Percentiles rank a stretch among this genome's conserved stretches.
These are phyloP conservation scores for Ceratobasidium sp. DNA, from an alignment of 1,284 basidiomycete genomes.

Conservation along the genomic window DNA sequence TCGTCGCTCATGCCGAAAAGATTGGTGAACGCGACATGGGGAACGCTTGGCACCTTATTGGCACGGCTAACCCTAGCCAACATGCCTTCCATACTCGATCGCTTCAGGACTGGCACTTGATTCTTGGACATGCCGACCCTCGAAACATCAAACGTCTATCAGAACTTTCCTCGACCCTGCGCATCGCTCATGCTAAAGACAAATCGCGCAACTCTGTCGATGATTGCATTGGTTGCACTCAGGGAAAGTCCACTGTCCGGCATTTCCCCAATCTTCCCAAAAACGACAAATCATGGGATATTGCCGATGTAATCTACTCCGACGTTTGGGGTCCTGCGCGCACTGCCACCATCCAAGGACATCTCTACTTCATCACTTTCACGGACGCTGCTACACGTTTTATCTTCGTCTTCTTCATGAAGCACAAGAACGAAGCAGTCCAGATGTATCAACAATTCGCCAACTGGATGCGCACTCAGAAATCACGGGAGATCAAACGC, in stretches of 20 bases:
- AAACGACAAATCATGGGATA: neutral
- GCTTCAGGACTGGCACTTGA: conserved; percentile 24
- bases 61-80: conserved; percentile 11
- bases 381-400: conserved; percentile 10
- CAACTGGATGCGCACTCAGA: conserved; percentile 21
- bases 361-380: conserved; percentile 24
- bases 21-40: conserved; percentile 10
- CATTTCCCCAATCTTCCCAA: neutral
- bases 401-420: conserved; percentile 28
- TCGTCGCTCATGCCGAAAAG: conserved; percentile 5
- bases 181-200: neutral
- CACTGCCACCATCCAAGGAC: conserved; percentile 11
- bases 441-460: neutral
- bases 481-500: conserved; percentile 15
- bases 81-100: neutral
- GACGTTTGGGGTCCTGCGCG: conserved; percentile 33
- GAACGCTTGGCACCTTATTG: conserved; percentile 19
- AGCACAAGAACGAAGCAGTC: conserved; percentile 12
- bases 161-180: neutral
- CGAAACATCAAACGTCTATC: conserved; percentile 10
- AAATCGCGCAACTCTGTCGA: neutral
- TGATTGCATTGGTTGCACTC: conserved; percentile 17
- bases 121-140: conserved; percentile 26
- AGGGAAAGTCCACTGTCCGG: conserved; percentile 15
- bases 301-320: conserved; percentile 18